A percentile compares a stretch with the other conserved stretches of the same genome.
phyloP scores from a whole-genome alignment of 441 rosid genomes.

The Pelargonium australe region DNA sequence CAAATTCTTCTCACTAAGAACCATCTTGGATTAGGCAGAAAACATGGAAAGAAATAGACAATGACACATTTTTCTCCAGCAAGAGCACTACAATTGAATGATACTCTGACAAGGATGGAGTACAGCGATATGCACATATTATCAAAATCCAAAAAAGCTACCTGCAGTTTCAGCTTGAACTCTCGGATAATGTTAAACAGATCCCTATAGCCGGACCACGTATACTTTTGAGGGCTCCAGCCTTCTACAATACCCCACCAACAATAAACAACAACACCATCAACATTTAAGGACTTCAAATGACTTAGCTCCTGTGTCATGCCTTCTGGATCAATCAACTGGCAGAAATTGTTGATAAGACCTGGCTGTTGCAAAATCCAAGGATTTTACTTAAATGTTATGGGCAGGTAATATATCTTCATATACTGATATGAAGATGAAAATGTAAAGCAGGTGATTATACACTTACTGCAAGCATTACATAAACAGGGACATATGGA shows the following conservation, averaged over 20 bases:
- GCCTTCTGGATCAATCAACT: conserved; percentile 52
- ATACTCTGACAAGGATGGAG: neutral
- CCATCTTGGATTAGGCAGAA: neutral
- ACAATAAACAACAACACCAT: conserved; percentile 64
- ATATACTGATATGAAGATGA: conserved; percentile 10
- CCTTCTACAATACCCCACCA: conserved; percentile 80
- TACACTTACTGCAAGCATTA: conserved; percentile 55
- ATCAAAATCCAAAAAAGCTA: conserved; percentile 14
- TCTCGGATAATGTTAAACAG: conserved; percentile 53
- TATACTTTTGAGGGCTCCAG: conserved; percentile 68
- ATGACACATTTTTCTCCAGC: neutral
- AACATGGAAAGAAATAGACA: neutral
- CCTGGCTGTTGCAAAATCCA: conserved; percentile 38
- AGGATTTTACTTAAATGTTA: neutral
- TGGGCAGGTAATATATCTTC: neutral
- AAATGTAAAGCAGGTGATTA: conserved; percentile 12
- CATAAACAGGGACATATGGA: conserved; percentile 54
- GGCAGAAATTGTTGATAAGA: conserved; percentile 49
- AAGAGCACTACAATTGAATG: neutral
- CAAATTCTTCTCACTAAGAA: neutral
- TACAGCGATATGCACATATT: neutral
- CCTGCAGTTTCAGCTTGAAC: conserved; percentile 67
- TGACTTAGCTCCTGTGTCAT: conserved; percentile 50
- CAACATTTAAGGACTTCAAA: conserved; percentile 53
- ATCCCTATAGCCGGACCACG: conserved; percentile 67